Evolutionary conservation across 163 green algal genomes (phyloP), one percentile per base, ranked within the genome.

Genomic region (Scenedesmus sp.): DNA sequence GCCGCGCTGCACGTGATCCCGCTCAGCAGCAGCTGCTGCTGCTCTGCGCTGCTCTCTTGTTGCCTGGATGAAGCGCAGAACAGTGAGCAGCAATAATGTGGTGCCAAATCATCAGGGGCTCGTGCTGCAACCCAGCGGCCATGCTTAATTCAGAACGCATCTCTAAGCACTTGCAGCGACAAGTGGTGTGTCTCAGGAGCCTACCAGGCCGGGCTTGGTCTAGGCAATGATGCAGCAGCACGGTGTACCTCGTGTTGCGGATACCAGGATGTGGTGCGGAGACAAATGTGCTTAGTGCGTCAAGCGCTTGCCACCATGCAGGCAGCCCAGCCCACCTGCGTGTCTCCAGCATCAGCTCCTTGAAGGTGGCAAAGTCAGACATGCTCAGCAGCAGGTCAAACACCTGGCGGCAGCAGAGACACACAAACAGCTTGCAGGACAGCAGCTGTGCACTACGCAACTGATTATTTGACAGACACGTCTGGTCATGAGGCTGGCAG

Each of bases 281-380:
- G 18, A 13, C 64, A 73, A 46, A 13, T 73, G 64, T 73, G 64
- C 34, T 73, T 1, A 3, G 3, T 3, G 64, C 64, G 10, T 5
- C 64, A 18, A 73, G 64, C 2, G 12, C 91, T 87, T 4, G 64
- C 60, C 5, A 62, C 87, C 54, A 60, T 67, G 12, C 9, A 26
- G 13, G 56, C 86, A 64, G 56, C 3, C 0, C 26, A 12, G 7
- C 56, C 62, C 56, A 94, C 94, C 23, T 79, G 20, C 90, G 94
- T 95, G 93, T 96, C 95, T 73, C 85, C 59, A 96, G 91, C 95
- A 97, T 97, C 13, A 96, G 84, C 62, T 95, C 94, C 93, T 96
- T 96, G 89, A 97, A 97, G 5, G 92, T 84, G 70, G 95, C 92
- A 76, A 96, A 97, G 91, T 96, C 94, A 2, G 77, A 93, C 88